Base-by-base conservation (phyloP, 768 basidiomycete genomes). In the Udeniomyces megalosporus region DNA sequence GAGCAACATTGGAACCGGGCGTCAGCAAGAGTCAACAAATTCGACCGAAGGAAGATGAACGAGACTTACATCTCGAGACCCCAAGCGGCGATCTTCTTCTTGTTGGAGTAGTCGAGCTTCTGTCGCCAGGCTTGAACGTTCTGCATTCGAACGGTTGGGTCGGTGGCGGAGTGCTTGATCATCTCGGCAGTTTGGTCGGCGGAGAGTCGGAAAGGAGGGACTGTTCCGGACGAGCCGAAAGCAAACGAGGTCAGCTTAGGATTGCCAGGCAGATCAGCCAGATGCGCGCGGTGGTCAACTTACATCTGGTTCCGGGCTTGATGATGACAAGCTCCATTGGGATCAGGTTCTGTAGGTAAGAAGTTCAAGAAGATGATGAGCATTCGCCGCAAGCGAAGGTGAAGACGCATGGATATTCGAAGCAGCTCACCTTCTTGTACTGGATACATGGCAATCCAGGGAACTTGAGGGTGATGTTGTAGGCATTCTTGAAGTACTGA, bases 281-380 rank as follows among this genome's bases (percentile, higher is more conserved):
- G n/a, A n/a, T n/a, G n/a, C n/a, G n/a, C n/a, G n/a, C n/a, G n/a
- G n/a, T n/a, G n/a, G n/a, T n/a, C 17, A 4, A 20, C 53, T 4
- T 26, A 55, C 53, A 62, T 55, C 17, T 62, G 61, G 28, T 62
- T 62, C n/a, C n/a, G 38, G 52, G 28, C 8, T 35, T 14, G 54
- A 62, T 11, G 28, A 35, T 28, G 47, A 55, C 46, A 20, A 62
- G 61, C 38, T 62, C 61, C 24, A 62, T 47, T 11, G 61, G 61
- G 8, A 62, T 46, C 5, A 62, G 24, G 61, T 56, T 52, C 47
- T 47, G 31, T 20, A 56, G 3, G 20, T 12, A 2, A 29, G 28
- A 24, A 47, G 3, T 7, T 38, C 31, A 15, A 20, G 5, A 10
- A 10, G 17, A 22, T 24, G 17, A 7, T 8, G 11, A 47, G 24